These are phyloP conservation scores for Populus alba DNA, from an alignment of 345 rosid genomes.

Conservation along the genomic window DNA sequence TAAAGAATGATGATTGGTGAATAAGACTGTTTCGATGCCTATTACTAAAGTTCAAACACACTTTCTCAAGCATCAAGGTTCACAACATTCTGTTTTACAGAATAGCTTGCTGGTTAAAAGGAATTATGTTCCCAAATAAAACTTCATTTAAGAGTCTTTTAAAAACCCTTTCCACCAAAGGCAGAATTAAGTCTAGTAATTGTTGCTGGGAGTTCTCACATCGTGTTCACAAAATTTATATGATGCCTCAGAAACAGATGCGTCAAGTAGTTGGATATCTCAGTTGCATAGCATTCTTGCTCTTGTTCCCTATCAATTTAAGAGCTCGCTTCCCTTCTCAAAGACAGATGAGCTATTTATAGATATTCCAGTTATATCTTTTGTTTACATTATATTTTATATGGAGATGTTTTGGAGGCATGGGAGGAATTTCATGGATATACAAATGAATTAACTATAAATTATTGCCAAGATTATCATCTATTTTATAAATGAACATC, in stretches of 20 bases:
- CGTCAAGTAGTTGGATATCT: background rate
- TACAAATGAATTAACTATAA: too few species aligned
- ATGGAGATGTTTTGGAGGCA: too few species aligned
- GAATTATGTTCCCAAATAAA: background rate
- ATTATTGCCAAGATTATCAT: background rate
- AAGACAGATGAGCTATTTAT: background rate
- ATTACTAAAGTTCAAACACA: background rate
- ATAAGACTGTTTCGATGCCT: background rate
- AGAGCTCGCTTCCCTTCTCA: background rate
- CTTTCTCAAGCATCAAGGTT: background rate
- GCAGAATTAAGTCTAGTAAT: background rate
- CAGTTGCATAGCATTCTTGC: background rate
- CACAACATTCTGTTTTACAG: background rate
- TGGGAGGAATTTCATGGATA: too few species aligned
- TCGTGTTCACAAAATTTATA: background rate
- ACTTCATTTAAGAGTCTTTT: background rate
- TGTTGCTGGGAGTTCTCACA: background rate
- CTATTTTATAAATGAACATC: background rate
- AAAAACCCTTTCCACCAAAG: background rate
- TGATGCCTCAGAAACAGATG: background rate
- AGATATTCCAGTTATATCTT: background rate
- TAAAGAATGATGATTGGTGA: background rate
- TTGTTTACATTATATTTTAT: background rate
- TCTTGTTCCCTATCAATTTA: background rate
- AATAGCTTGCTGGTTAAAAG: background rate